Evolutionary conservation across 2,329 filamentous ascomycete genomes (phyloP), one percentile per base, ranked within the genome.

Genomic region (Tolypocladium tropicale): DNA sequence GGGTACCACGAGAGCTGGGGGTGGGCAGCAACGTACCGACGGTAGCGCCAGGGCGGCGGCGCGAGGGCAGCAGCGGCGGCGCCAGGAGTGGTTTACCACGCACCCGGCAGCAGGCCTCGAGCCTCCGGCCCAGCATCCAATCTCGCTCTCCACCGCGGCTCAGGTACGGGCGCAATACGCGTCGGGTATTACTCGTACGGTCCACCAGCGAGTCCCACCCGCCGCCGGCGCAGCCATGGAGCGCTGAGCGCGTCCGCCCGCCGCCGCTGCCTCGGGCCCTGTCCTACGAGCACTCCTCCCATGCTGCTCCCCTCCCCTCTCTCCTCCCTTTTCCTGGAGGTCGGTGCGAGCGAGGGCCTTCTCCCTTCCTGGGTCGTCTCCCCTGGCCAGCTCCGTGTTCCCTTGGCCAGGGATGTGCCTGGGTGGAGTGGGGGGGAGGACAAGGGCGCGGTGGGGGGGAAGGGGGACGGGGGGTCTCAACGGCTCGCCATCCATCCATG

Each of bases 391-490:
- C 51, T 53, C 51, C 51, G 36, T 39, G 36, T 41, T 39, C 51
- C 37, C 37, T 56, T 51, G 53, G 53, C 37, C 39, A 55, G 53
- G 39, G 53, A 54, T 48, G 43, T 3, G 39, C 43, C 43, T 36
- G 43, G 21, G 30, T 54, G 53, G 53, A 37, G 53, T 50, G 41
- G 43, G 43, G 48, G 14, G 52, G 52, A 36, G 32, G 34, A 14
- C 18, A 28, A 53, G 52, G 25, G n/a, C 16, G 30, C 46, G 25
- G 52, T 30, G 52, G 52, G 37, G 39, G 39, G 23, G n/a, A n/a
- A n/a, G n/a, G n/a, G n/a, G n/a, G n/a, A n/a, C n/a, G 41, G 52
- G 52, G 52, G 34, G 36, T 53, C 51, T 33, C 51, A 32, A 53
- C 39, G 12, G 52, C 36, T 32, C 37, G 28, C 52, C 37, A 53